phyloP scores from a whole-genome alignment of 1,284 basidiomycete species.

The Retiboletus flavoniger region DNA sequence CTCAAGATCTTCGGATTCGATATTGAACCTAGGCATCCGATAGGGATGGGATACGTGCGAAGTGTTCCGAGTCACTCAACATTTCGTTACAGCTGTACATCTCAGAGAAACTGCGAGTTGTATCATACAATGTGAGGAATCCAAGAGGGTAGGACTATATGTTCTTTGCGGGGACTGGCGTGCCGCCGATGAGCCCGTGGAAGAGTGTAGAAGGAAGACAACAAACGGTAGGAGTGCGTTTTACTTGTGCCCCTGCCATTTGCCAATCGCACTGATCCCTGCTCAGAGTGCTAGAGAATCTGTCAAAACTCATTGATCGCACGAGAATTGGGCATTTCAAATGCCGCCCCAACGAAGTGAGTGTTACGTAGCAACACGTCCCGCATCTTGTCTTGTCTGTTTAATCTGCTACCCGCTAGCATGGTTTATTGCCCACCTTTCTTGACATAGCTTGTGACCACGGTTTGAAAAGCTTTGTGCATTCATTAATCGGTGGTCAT shows the following conservation, averaged over 20 bases:
- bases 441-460: too few relatives aligned
- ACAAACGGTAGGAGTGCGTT: constrained; percentile 75
- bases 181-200: constrained; percentile 54
- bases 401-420: background rate
- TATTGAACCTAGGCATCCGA: constrained; percentile 69
- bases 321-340: constrained; percentile 74
- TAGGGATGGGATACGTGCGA: constrained; percentile 90
- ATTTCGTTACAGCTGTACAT: constrained; percentile 72
- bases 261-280: constrained; percentile 7
- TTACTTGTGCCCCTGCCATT: constrained; percentile 5
- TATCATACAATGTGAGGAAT: constrained; percentile 80
- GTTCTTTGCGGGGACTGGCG: constrained; percentile 88
- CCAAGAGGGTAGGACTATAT: constrained; percentile 82
- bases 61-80: constrained; percentile 70
- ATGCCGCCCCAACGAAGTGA: constrained; percentile 63
- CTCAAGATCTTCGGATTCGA: too few relatives aligned
- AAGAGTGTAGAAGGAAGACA: constrained; percentile 87
- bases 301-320: constrained; percentile 78
- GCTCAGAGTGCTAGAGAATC: constrained; percentile 62
- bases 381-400: background rate
- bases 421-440: background rate
- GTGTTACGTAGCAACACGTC: too few relatives aligned
- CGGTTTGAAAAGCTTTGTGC: too few relatives aligned
- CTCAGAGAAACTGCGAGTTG: constrained; percentile 71
- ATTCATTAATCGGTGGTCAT: too few relatives aligned